A percentile compares a stretch with the other conserved stretches of the same genome.
phyloP scores from a whole-genome alignment of 2,329 filamentous ascomycete genomes.

The Hypoxylon sp. region DNA sequence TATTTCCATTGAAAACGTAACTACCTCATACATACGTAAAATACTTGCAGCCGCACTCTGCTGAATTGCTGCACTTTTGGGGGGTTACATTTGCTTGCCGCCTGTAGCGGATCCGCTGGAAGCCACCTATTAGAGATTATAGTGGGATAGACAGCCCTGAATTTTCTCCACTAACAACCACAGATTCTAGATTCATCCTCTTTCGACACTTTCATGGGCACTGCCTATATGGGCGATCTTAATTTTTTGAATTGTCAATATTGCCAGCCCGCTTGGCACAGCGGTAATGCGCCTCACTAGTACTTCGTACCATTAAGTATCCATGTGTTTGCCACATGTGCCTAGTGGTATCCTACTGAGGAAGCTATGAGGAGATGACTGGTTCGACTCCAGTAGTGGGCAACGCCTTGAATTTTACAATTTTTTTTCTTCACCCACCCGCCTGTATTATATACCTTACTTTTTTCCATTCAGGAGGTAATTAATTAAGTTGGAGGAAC shows the following conservation, averaged over 20 bases:
- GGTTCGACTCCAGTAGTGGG: slow-evolving; percentile 38
- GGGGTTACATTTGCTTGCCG: neutral
- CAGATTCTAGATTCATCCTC: neutral
- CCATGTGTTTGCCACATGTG: slow-evolving; percentile 1
- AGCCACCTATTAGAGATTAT: neutral
- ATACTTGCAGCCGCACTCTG: neutral
- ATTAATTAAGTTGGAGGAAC: too few species aligned
- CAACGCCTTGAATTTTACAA: neutral
- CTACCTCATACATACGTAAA: neutral
- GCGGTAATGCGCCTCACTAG: slow-evolving; percentile 38
- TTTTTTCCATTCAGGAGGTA: too few species aligned
- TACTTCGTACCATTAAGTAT: slow-evolving; percentile 13
- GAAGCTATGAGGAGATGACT: slow-evolving; percentile 36
- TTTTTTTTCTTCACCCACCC: neutral
- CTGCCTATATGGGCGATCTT: neutral
- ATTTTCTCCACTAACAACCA: slow-evolving; percentile 1
- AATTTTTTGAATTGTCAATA: neutral
- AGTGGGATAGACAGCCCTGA: neutral
- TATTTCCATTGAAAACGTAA: neutral
- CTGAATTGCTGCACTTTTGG: neutral
- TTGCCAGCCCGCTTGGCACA: slow-evolving; percentile 27
- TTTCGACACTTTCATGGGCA: neutral
- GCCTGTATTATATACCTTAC: too few species aligned
- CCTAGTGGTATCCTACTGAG: slow-evolving; percentile 19
- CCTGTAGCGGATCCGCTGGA: neutral